Evolutionary conservation across 495 filamentous ascomycete genomes (phyloP), one percentile per base, ranked within the genome.

Genomic region (Chaetomium fimeti): DNA sequence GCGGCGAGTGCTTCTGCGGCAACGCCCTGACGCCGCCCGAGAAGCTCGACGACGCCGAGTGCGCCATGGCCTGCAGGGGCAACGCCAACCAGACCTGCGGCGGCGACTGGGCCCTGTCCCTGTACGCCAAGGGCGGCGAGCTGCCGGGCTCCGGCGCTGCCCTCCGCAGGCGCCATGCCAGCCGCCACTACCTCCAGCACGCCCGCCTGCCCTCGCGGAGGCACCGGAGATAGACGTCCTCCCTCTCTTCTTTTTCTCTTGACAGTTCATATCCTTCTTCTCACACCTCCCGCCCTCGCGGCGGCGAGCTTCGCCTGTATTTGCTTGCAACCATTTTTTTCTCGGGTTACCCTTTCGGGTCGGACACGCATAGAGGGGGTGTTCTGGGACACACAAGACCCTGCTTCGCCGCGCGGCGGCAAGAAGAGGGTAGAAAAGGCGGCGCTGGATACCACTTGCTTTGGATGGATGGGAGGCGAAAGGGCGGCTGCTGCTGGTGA

Each of bases 1-100:
- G 80, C 60, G 81, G 79, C 52, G 81, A 87, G 70, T 89, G 88
- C 75, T 88, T 83, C 72, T 90, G 87, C 71, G 86, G 84, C 40
- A 84, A 85, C 67, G 63, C 63, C 22, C 68, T 84, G 36, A 71
- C 64, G 13, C 70, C 67, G 38, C 72, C 71, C 32, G 71, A 73
- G 64, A 70, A 75, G 63, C 57, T 81, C n/a, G 77, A 73, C 49
- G 81, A 81, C 7, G 68, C 55, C 5, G 60, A 65, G 55, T 84
- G 82, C 74, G 68, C 60, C 59, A 78, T 76, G 68, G 62, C 71
- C 2, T 84, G 82, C 71, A 74, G 76, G 32, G 82, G 82, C 54
- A 76, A 78, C 57, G 54, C 27, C 2, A 68, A 56, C 28, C 70
- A 82, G 71, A 77, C 63, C 5, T 85, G 82, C 64, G 82, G 82